These are phyloP conservation scores for Adansonia rubrostipa DNA, from an alignment of 441 rosid species.

Conservation along the genomic window DNA sequence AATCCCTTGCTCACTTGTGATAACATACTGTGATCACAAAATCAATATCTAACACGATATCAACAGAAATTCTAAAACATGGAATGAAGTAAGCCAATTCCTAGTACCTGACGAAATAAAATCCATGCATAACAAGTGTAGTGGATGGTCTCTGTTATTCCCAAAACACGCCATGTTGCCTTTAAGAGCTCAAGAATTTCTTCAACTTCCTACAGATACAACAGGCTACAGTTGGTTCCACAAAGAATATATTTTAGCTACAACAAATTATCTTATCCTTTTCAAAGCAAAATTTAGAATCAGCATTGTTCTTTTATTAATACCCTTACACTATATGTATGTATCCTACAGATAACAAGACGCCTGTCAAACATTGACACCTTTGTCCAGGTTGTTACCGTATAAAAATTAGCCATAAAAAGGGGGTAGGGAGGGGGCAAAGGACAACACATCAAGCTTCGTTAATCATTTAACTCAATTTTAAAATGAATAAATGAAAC, in stretches of 20 bases:
- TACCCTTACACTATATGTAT: neutral
- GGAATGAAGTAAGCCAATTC: conserved; percentile 7
- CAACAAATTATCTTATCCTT: neutral
- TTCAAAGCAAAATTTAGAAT: conserved; percentile 13
- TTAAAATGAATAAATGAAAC: neutral
- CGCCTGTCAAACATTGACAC: conserved; percentile 12
- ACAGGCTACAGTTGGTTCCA: conserved; percentile 30
- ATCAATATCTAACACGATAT: conserved; percentile 20
- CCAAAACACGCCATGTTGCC: conserved; percentile 97
- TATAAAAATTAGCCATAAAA: conserved; percentile 7
- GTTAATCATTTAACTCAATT: neutral
- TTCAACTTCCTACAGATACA: conserved; percentile 81
- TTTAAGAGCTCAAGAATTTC: conserved; percentile 96
- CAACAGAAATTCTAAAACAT: conserved; percentile 24
- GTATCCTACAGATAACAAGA: neutral
- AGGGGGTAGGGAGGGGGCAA: neutral
- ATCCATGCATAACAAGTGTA: conserved; percentile 93
- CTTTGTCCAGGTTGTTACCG: neutral
- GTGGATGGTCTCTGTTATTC: conserved; percentile 95
- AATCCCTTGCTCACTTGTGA: conserved; percentile 82
- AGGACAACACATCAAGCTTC: neutral
- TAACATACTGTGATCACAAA: conserved; percentile 71
- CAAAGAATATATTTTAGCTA: conserved; percentile 18
- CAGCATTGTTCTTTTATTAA: conserved; percentile 12
- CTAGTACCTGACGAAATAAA: conserved; percentile 92